Percentiles rank a stretch among this genome's conserved stretches.
Evolutionary conservation across 2,329 filamentous ascomycete species (phyloP).

Genomic region (Fusarium nygamai): DNA sequence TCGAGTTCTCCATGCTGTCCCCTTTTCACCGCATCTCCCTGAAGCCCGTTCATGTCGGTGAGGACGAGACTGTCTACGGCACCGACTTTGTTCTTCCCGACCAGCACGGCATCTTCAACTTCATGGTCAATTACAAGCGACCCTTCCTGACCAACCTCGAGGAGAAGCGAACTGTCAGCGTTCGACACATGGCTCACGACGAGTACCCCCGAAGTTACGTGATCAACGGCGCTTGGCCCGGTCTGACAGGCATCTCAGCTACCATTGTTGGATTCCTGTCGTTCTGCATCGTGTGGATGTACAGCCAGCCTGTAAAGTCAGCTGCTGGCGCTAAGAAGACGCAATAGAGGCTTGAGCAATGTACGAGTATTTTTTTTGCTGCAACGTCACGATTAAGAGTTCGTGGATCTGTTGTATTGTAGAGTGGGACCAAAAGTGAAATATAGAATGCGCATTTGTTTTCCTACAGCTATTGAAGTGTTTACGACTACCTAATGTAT

Average conservation of each 20-base stretch:
- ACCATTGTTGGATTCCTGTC: conserved; percentile 85
- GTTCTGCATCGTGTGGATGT: conserved; percentile 92
- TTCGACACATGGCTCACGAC: conserved; percentile 96
- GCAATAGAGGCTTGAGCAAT: conserved; percentile 49
- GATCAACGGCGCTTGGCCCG: conserved; percentile 93
- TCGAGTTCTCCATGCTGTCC: conserved; percentile 98
- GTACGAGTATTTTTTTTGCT: conserved; percentile 25
- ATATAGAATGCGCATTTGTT: conserved; percentile 37
- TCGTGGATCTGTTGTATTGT: conserved; percentile 26
- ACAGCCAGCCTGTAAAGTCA: conserved; percentile 59
- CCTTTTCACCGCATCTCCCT: conserved; percentile 93
- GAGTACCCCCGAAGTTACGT: conserved; percentile 92
- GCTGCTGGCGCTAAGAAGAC: conserved; percentile 56
- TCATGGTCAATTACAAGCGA: conserved; percentile 96
- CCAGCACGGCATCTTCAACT: conserved; percentile 99
- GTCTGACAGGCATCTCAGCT: conserved; percentile 87
- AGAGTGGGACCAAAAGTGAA: conserved; percentile 38
- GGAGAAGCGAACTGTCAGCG: conserved; percentile 94
- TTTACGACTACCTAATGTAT: background rate
- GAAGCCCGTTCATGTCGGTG: conserved; percentile 63
- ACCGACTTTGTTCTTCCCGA: conserved; percentile 86
- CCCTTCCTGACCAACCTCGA: conserved; percentile 90
- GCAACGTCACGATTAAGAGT: conserved; percentile 4
- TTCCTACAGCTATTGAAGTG: background rate
- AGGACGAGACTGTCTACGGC: conserved; percentile 77